Evolutionary conservation across 2,329 filamentous ascomycete species (phyloP).

Genomic region (Aspergillus sp.): DNA sequence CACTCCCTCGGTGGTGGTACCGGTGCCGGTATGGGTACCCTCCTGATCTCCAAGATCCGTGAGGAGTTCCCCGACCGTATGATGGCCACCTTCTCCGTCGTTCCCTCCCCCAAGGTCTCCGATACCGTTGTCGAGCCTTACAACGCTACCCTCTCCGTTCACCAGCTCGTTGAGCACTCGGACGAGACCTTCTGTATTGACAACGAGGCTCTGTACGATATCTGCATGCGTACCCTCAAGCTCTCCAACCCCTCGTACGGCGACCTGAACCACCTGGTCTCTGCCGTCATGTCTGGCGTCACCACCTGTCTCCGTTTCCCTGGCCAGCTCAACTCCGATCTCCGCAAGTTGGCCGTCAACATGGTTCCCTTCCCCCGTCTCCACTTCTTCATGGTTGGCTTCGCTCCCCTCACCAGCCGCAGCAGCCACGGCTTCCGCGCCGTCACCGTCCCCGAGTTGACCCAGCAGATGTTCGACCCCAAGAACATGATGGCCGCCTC

Average conservation of each 20-base stretch:
- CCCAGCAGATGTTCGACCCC: slow-evolving; percentile 99
- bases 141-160: slow-evolving; percentile 97
- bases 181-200: slow-evolving; percentile 99
- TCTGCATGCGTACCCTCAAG: slow-evolving; percentile 99
- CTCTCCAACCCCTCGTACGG: slow-evolving; percentile 97
- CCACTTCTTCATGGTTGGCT: slow-evolving; percentile 99
- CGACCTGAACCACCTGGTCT: slow-evolving; percentile 98
- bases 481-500: slow-evolving; percentile 99
- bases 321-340: slow-evolving; percentile 98
- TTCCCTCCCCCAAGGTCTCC: slow-evolving; percentile 98
- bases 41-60: slow-evolving; percentile 99
- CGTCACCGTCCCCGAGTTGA: slow-evolving; percentile 94
- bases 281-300: slow-evolving; percentile 98
- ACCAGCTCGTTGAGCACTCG: slow-evolving; percentile 99
- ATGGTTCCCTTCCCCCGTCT: slow-evolving; percentile 99
- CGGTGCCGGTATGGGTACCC: slow-evolving; percentile 99
- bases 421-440: slow-evolving; percentile 93
- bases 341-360: slow-evolving; percentile 99
- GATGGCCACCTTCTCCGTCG: slow-evolving; percentile 99
- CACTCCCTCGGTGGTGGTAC: slow-evolving; percentile 99
- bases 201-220: slow-evolving; percentile 99
- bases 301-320: slow-evolving; percentile 99
- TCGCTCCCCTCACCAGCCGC: slow-evolving; percentile 93
- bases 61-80: slow-evolving; percentile 99
- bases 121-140: slow-evolving; percentile 99